phyloP scores from a whole-genome alignment of 257 asterid genomes.

The Rhazya stricta region DNA sequence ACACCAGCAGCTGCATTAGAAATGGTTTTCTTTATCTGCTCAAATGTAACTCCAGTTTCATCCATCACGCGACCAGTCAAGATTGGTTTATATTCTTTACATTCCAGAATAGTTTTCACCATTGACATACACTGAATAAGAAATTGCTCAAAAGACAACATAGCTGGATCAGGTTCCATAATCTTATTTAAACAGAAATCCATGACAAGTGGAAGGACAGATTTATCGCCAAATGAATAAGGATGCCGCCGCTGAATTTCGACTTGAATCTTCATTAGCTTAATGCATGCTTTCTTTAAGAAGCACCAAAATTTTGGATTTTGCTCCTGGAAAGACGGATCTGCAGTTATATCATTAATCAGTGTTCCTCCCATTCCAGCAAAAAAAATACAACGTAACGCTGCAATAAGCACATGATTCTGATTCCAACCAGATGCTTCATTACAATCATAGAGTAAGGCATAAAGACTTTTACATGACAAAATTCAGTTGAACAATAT shows the following conservation, averaged over 20 bases:
- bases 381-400: background rate
- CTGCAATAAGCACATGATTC: background rate
- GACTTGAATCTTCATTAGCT: constrained; percentile 76
- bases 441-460: background rate
- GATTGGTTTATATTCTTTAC: constrained; percentile 82
- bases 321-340: constrained; percentile 67
- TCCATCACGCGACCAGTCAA: constrained; percentile 85
- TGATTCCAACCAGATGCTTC: background rate
- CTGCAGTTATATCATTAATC: constrained; percentile 53
- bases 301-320: constrained; percentile 71
- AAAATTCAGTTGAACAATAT: background rate
- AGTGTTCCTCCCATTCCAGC: constrained; percentile 20
- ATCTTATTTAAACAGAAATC: constrained; percentile 80
- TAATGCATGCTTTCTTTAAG: constrained; percentile 71
- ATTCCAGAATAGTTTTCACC: constrained; percentile 81
- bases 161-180: constrained; percentile 74
- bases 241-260: constrained; percentile 86
- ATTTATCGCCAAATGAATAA: constrained; percentile 87
- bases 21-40: constrained; percentile 76
- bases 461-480: background rate
- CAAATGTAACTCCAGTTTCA: constrained; percentile 68
- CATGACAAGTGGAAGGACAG: constrained; percentile 66
- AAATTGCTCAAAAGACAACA: constrained; percentile 62
- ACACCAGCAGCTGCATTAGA: constrained; percentile 67
- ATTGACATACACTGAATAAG: constrained; percentile 85